Conservation (phyloP, 1,284 basidiomycete species). For the Phenoliferia sp. region DNA sequence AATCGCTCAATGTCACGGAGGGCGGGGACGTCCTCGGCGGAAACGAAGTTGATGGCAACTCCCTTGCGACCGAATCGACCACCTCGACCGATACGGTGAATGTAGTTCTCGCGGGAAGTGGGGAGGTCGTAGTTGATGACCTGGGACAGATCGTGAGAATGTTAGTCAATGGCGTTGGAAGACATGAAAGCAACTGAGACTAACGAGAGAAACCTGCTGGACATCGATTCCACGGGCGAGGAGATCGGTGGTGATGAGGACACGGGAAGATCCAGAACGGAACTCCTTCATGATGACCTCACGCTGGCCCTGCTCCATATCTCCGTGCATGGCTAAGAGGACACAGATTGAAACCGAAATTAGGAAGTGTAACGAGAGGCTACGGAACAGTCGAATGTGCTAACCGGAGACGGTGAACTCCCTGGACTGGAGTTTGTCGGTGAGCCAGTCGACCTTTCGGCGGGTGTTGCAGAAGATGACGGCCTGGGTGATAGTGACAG, state of each 20-base stretch:
- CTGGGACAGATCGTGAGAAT: no score
- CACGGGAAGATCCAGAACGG: slow-evolving; percentile 88
- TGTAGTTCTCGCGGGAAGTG: slow-evolving; percentile 96
- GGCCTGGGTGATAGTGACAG: slow-evolving; percentile 97
- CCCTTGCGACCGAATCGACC: slow-evolving; percentile 53
- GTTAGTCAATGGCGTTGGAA: no score
- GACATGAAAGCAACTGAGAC: no score
- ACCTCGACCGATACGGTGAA: slow-evolving; percentile 92
- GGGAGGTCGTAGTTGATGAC: slow-evolving; percentile 35
- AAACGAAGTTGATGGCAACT: slow-evolving; percentile 58
- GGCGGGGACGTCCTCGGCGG: slow-evolving; percentile 82
- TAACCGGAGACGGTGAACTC: slow-evolving; percentile 97
- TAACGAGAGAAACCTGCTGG: slow-evolving; percentile 81
- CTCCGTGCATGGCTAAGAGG: slow-evolving; percentile 65
- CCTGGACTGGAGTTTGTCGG: slow-evolving; percentile 94
- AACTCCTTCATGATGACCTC: slow-evolving; percentile 99
- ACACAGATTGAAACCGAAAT: slow-evolving; percentile 1
- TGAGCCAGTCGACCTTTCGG: slow-evolving; percentile 98
- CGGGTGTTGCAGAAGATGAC: slow-evolving; percentile 99
- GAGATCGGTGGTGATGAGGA: slow-evolving; percentile 91
- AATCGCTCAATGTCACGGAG: slow-evolving; percentile 78
- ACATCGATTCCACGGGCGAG: slow-evolving; percentile 99
- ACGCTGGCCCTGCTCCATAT: slow-evolving; percentile 98
- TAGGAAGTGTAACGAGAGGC: background rate
- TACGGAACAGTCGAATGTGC: slow-evolving; percentile 50